Evolutionary conservation across 306 rosid species (phyloP), one percentile per base, ranked within the genome.

Genomic region (Leucaena leucocephala): DNA sequence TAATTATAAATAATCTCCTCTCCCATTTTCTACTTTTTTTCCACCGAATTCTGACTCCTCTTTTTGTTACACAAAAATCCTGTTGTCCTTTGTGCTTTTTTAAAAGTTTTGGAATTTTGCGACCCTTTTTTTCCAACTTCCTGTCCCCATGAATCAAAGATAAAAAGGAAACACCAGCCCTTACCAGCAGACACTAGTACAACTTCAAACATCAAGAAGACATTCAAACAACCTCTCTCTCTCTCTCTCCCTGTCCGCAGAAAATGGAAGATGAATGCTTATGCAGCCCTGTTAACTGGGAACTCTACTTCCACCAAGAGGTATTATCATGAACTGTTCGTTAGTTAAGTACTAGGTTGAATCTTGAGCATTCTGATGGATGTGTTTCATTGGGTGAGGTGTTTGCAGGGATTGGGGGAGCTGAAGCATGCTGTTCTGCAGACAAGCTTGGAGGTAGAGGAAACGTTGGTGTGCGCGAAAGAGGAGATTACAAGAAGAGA

Each of bases 361-460:
- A 7, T 57, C 33, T 21, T 8, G 5, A 11, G 72, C 22, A 10
- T 39, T 16, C 35, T 67, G 17, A 40, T 64, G 39, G 17, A 40
- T 64, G 39, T 35, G 22, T 42, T 42, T 57, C 27, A n/a, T 27
- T 58, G 59, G 33, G 15, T 66, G 78, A 69, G 66, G 2, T 55
- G 4, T 74, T 74, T 49, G 50, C 87, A 90, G 93, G 85, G 88
- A 40, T 54, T 74, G 22, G 90, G 86, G 76, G 91, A 84, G 49
- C 15, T 86, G 19, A 82, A 73, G 76, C 72, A 74, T 62, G 80
- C 86, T 36, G 82, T 90, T 75, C 33, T 86, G 69, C 59, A 65
- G 81, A 84, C 82, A 66, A 86, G 78, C 6, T 52, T 83, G 76
- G 91, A 90, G 82, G 79, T 90, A 39, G 91, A 90, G 79, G 76